These are phyloP conservation scores for Plasmodium knowlesi DNA, from an alignment of 169 alveolate species.

Conservation along the genomic window DNA sequence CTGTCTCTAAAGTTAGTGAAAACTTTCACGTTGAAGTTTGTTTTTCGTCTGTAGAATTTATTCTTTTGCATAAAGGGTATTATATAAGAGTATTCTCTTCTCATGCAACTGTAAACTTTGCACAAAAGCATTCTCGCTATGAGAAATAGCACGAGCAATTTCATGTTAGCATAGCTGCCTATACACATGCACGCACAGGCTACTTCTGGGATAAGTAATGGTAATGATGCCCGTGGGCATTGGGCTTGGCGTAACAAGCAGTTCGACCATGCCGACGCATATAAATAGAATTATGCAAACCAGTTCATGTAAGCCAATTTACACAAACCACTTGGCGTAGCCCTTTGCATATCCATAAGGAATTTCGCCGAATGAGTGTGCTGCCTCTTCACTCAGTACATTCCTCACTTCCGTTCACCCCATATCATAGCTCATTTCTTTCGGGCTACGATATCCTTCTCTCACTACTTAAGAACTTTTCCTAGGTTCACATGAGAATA, in stretches of 20 bases:
- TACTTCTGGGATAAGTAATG: not conserved
- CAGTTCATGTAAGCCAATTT: not conserved
- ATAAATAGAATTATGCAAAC: not conserved
- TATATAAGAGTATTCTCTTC: slow-evolving; percentile 62
- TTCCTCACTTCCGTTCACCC: not conserved
- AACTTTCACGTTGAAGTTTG: slow-evolving; percentile 23
- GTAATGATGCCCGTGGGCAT: not conserved
- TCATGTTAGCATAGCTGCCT: slow-evolving; percentile 26
- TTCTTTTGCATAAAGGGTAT: slow-evolving; percentile 39
- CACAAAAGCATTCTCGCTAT: slow-evolving; percentile 55
- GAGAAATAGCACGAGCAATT: slow-evolving; percentile 16
- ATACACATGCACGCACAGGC: not conserved
- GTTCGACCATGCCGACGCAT: not conserved
- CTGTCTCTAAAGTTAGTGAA: slow-evolving; percentile 36
- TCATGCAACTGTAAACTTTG: slow-evolving; percentile 49
- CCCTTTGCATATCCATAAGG: not conserved
- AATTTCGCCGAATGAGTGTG: not conserved
- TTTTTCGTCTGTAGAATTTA: slow-evolving; percentile 22
- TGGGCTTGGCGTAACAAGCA: not conserved
- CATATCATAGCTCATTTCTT: not conserved
- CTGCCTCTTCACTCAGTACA: not conserved
- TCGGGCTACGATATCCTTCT: not conserved
- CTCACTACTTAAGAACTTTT: not conserved
- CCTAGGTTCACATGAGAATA: not conserved
- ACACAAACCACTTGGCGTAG: not conserved